Evolutionary conservation across 2,329 filamentous ascomycete species (phyloP).

Genomic region (Cladorrhinum sp.): DNA sequence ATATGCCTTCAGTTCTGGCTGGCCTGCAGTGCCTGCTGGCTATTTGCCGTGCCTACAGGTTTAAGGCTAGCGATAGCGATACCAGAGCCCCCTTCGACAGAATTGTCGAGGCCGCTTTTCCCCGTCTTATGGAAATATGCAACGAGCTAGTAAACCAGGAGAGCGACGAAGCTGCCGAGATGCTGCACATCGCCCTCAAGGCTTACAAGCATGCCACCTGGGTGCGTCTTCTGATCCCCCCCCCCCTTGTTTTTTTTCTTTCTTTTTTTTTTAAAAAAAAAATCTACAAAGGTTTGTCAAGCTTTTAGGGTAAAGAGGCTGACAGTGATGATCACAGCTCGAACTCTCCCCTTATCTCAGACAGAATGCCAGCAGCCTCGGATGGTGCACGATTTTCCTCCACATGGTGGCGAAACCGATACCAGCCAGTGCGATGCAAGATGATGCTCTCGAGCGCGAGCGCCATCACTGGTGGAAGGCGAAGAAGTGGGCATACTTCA

Average conservation of each 20-base stretch:
- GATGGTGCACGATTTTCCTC: slow-evolving; percentile 95
- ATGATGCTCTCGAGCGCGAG: slow-evolving; percentile 81
- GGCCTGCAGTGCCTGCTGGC: slow-evolving; percentile 91
- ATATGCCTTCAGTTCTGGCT: slow-evolving; percentile 82
- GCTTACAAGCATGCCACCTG: slow-evolving; percentile 98
- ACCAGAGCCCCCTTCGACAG: slow-evolving; percentile 83
- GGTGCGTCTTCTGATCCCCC: slow-evolving; percentile 52
- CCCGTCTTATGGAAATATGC: slow-evolving; percentile 80
- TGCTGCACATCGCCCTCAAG: slow-evolving; percentile 93
- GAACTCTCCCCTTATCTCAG: slow-evolving; percentile 78
- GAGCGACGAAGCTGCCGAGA: slow-evolving; percentile 91
- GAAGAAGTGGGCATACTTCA: slow-evolving; percentile 99
- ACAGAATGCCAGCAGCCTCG: slow-evolving; percentile 79
- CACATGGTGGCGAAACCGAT: slow-evolving; percentile 82
- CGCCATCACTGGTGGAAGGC: slow-evolving; percentile 99
- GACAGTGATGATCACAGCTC: slow-evolving; percentile 55
- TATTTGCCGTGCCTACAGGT: slow-evolving; percentile 92
- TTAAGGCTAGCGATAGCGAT: slow-evolving; percentile 77
- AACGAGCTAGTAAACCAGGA: slow-evolving; percentile 86
- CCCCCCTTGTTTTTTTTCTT: no score
- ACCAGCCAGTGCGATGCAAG: slow-evolving; percentile 73
- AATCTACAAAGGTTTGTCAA: neutral
- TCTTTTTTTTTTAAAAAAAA: no score
- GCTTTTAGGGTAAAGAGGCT: slow-evolving; percentile 24
- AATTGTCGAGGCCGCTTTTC: slow-evolving; percentile 89